These are phyloP conservation scores for Trametes cubensis DNA, from an alignment of 768 basidiomycete species.

Conservation along the genomic window DNA sequence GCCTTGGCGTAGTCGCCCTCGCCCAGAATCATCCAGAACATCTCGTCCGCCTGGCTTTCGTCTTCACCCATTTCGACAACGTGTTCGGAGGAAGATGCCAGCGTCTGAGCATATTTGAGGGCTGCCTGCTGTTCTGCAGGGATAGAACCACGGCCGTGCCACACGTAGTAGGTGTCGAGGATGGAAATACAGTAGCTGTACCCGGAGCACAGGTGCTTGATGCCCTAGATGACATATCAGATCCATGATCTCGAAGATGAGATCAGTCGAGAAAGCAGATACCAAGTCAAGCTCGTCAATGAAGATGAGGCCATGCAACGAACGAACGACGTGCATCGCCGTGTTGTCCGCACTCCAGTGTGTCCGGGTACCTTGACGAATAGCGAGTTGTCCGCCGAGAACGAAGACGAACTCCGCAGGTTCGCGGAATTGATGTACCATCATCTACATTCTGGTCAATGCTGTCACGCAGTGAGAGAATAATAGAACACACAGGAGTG, in stretches of 20 bases:
- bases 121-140: conserved; percentile 63
- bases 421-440: conserved; percentile 64
- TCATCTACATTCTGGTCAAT: conserved; percentile 27
- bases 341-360: conserved; percentile 84
- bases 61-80: conserved; percentile 65
- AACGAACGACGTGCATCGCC: conserved; percentile 76
- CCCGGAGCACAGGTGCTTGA: conserved; percentile 79
- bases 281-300: conserved; percentile 80
- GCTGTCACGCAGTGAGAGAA: background rate
- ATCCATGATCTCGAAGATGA: conserved; percentile 2
- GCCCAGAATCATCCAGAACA: conserved; percentile 90
- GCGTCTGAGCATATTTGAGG: conserved; percentile 54
- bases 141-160: conserved; percentile 77
- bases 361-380: conserved; percentile 69
- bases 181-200: conserved; percentile 80
- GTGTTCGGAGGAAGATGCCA: conserved; percentile 42
- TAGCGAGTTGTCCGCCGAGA: conserved; percentile 72
- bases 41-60: conserved; percentile 67
- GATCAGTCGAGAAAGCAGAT: conserved; percentile 26
- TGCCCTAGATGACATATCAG: conserved; percentile 41
- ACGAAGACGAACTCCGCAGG: conserved; percentile 60
- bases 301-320: conserved; percentile 48
- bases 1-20: conserved; percentile 75
- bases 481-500: conserved; percentile 48
- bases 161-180: conserved; percentile 72